Base-by-base conservation (phyloP, 768 basidiomycete genomes). In the Xerocomellus chrysenteron region DNA sequence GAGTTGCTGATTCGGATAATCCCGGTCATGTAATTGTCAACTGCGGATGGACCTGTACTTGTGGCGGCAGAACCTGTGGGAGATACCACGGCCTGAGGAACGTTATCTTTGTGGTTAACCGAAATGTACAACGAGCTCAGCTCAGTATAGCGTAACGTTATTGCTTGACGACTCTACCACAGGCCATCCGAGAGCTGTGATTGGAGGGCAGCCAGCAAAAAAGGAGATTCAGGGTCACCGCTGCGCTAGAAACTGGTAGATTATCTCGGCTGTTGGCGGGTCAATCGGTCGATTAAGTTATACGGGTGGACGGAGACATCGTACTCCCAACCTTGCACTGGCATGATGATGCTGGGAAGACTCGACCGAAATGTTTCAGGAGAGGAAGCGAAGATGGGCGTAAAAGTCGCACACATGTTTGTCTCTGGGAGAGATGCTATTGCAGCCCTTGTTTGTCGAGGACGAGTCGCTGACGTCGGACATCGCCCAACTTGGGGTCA, bases 291-390 rank as follows among this genome's bases (percentile, higher is more conserved):
- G 30, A 30, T 30, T 30, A 30, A 30, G 30, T 30, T 30, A 30
- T 30, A 30, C 30, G 28, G 28, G 9, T 30, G 9, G 14, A 41
- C 16, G 39, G 33, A 49, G 42, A 40, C 45, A 17, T 40, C 24
- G 21, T 30, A 28, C 35, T 44, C 30, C n/a, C 30, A 32, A 57
- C 30, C 30, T n/a, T 40, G 50, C 26, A 60, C 44, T 43, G 54
- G 35, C 14, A 40, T 37, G n/a, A 41, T 62, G 60, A 53, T 40
- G 52, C 49, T 56, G 62, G 35, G 54, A 48, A 41, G 30, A 44
- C 28, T n/a, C 30, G 8, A 12, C 40, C 10, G n/a, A 37, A 19
- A 30, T 13, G 4, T 26, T 26, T 26, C 26, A 26, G 26, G 30
- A 21, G 48, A 40, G 39, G 12, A 32, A 41, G 14, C 43, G 13